These are phyloP conservation scores for Clavaria fumosa DNA, from an alignment of 768 basidiomycete species.

Conservation along the genomic window DNA sequence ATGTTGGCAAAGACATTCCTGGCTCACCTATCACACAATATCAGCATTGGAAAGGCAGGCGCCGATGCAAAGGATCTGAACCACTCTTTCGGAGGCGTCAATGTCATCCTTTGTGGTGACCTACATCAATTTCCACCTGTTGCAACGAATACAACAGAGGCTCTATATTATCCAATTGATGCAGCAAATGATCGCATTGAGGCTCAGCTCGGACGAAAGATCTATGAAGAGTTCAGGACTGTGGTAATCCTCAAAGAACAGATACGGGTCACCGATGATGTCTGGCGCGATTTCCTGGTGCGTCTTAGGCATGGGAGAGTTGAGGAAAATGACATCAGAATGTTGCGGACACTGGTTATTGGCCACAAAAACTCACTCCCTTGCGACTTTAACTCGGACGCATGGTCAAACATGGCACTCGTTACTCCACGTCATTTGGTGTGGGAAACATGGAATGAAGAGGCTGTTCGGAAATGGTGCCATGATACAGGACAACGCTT, in stretches of 20 bases:
- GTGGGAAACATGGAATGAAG: slow-evolving; percentile 15
- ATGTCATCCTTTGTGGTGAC: slow-evolving; percentile 20
- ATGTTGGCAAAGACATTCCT: neutral
- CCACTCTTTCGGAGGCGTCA: slow-evolving; percentile 14
- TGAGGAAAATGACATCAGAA: slow-evolving; percentile 12
- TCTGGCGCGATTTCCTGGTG: slow-evolving; percentile 18
- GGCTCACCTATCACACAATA: neutral
- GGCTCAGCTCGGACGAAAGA: slow-evolving; percentile 9
- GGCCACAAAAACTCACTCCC: slow-evolving; percentile 1
- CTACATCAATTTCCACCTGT: slow-evolving; percentile 22
- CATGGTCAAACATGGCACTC: slow-evolving; percentile 14
- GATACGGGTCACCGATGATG: slow-evolving; percentile 10
- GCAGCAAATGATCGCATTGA: slow-evolving; percentile 3
- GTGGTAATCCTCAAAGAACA: slow-evolving; percentile 20
- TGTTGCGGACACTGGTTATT: slow-evolving; percentile 15
- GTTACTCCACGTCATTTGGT: slow-evolving; percentile 19
- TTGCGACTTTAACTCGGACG: slow-evolving; percentile 10
- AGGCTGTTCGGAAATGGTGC: neutral
- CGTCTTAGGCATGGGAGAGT: slow-evolving; percentile 13
- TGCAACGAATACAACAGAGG: slow-evolving; percentile 16
- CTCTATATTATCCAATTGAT: slow-evolving; percentile 11
- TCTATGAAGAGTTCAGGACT: slow-evolving; percentile 17
- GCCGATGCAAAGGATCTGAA: neutral
- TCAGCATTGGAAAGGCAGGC: no score
- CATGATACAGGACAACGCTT: slow-evolving; percentile 5